phyloP scores from a whole-genome alignment of 1,139 yeast genomes.

The Saccharomyces uvarum region DNA sequence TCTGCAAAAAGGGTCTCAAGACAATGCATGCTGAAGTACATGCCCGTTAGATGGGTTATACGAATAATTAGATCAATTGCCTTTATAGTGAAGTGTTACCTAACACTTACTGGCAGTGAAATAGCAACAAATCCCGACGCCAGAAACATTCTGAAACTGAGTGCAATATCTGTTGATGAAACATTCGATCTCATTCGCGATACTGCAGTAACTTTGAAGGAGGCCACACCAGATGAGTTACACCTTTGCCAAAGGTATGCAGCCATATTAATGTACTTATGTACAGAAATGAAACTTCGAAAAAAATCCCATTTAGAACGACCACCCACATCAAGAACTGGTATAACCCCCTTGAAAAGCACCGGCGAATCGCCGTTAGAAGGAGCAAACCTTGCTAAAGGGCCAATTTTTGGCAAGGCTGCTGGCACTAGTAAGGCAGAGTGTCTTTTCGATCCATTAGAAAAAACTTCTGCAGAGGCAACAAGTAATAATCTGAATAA shows the following conservation, averaged over 20 bases:
- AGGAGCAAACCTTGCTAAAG: not conserved
- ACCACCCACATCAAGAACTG: not conserved
- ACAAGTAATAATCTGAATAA: not conserved
- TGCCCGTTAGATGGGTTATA: conserved; percentile 89
- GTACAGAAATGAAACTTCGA: conserved; percentile 58
- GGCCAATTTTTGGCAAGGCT: not conserved
- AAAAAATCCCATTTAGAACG: conserved; percentile 9
- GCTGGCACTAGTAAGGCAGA: not conserved
- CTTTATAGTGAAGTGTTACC: conserved; percentile 76
- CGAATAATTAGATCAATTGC: conserved; percentile 87
- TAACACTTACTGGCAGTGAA: conserved; percentile 49
- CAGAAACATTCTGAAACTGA: conserved; percentile 45
- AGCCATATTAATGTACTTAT: conserved; percentile 67
- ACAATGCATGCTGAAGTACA: conserved; percentile 55
- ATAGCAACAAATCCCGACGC: conserved; percentile 23
- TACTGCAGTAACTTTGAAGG: conserved; percentile 68
- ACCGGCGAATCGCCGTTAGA: not conserved
- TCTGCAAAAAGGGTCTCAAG: conserved; percentile 67
- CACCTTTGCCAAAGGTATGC: conserved; percentile 80
- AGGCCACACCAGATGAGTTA: conserved; percentile 83
- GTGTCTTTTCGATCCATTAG: not conserved
- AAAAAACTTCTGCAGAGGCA: not conserved
- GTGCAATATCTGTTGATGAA: conserved; percentile 63
- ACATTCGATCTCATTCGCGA: conserved; percentile 59
- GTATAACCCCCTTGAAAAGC: not conserved